Percentiles rank a stretch among this genome's conserved stretches.
Evolutionary conservation across 169 alveolate genomes (phyloP).

Genomic region (Hepatocystis sp.): DNA sequence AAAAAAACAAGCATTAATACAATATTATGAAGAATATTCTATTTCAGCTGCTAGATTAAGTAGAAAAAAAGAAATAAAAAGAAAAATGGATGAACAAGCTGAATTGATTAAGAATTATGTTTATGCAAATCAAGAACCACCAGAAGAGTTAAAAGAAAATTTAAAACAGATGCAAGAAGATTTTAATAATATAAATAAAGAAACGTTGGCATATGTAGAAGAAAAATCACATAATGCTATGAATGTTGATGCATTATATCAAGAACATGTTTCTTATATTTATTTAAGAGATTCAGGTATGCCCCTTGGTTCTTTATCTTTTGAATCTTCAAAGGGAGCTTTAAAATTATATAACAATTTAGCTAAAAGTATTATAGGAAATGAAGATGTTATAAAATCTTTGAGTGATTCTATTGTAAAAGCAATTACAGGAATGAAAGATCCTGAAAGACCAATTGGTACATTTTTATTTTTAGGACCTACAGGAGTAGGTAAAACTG

Average conservation of each 20-base stretch:
- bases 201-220: conserved; percentile 68
- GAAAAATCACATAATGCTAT: conserved; percentile 73
- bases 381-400: conserved; percentile 83
- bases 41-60: conserved; percentile 55
- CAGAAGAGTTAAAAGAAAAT: conserved; percentile 39
- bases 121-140: conserved; percentile 42
- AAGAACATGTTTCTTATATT: conserved; percentile 73
- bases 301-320: conserved; percentile 71
- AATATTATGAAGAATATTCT: conserved; percentile 62
- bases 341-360: conserved; percentile 79
- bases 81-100: conserved; percentile 54
- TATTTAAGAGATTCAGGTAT: conserved; percentile 77
- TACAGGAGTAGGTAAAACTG: conserved; percentile 80
- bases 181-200: conserved; percentile 36
- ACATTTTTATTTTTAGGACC: conserved; percentile 80
- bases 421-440: conserved; percentile 70
- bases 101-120: conserved; percentile 47
- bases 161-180: conserved; percentile 42
- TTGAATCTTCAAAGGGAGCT: conserved; percentile 74
- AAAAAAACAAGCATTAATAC: conserved; percentile 33
- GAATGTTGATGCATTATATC: conserved; percentile 74
- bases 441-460: conserved; percentile 77
- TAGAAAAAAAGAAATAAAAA: conserved; percentile 49
- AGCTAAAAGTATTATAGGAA: conserved; percentile 82
- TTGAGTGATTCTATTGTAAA: conserved; percentile 81